Base-by-base conservation (phyloP, 768 basidiomycete species). In the Mycena rebaudengoi region DNA sequence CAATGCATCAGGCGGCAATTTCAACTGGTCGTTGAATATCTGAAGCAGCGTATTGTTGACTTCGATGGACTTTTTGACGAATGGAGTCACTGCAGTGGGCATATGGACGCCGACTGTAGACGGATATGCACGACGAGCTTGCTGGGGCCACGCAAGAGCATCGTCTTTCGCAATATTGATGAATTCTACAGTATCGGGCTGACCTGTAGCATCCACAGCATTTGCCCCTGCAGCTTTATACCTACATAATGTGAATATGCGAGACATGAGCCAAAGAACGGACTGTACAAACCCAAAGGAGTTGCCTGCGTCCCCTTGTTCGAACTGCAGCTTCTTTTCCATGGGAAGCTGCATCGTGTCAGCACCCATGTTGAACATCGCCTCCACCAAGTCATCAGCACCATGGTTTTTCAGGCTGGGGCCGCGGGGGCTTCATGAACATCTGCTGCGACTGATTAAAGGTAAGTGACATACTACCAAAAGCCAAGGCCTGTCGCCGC, bases 81-180 rank as follows among this genome's bases (percentile, higher is more conserved):
- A 91, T 0, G 87, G 86, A 1, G 68, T 65, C n/a, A 90, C 76
- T 3, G 79, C 79, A 0, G 78, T 74, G 14, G 77, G 72, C 81
- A 91, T 90, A 23, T 78, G 78, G 3, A 78, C 78, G 35, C 82
- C 77, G 25, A 86, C 84, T 0, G 85, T 80, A 0, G 72, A 69
- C 0, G 89, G 90, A 68, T 92, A 92, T 0, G 81, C 79, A 23
- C 88, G 82, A 23, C 86, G 83, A 6, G 78, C 80, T 23, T 82
- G 75, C 0, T 72, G 64, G 0, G 90, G 91, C 77, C 83, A 91
- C 0, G 86, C 82, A 0, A 91, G 70, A 0, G 82, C 88, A 65
- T 92, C 91, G 69, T 92, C 90, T 70, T 90, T 89, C 0, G 89
- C 79, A 30, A 91, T 73, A 68, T 90, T 90, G 60, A 91, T 78